Conservation (phyloP, 495 filamentous ascomycete species). For the Lophium mytilinum region DNA sequence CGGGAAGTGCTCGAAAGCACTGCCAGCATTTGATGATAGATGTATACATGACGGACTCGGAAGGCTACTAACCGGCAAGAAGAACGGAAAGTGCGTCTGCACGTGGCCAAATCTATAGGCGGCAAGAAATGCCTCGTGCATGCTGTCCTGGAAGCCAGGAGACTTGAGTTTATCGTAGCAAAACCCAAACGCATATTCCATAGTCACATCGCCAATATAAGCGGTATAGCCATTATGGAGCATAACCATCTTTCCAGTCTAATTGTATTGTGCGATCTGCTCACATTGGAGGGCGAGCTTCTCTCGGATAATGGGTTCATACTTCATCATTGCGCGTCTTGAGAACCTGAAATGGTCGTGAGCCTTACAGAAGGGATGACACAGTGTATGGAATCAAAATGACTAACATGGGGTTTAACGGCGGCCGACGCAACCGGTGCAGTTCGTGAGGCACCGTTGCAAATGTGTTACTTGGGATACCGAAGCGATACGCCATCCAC, state of each 20-base stretch:
- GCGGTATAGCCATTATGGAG: background rate
- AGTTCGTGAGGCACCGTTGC: background rate
- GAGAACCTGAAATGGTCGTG: background rate
- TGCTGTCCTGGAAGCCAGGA: background rate
- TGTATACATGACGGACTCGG: too few relatives aligned
- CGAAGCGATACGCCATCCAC: background rate
- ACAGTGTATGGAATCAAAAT: background rate
- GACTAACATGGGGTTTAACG: background rate
- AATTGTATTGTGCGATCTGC: background rate
- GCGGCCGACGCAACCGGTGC: background rate
- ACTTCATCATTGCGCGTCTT: background rate
- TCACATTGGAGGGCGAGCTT: background rate
- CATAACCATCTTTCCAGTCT: background rate
- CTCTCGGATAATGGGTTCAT: background rate
- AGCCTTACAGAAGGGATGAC: too few relatives aligned
- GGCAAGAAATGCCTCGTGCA: background rate
- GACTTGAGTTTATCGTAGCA: background rate
- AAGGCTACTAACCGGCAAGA: background rate
- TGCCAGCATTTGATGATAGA: too few relatives aligned
- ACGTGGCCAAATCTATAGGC: background rate
- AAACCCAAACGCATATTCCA: background rate
- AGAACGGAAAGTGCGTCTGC: background rate
- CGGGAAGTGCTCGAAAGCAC: background rate
- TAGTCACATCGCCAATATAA: background rate
- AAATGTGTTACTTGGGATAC: background rate